These are phyloP conservation scores for Santalum album DNA, from an alignment of 164 flowering plant species.

Conservation along the genomic window DNA sequence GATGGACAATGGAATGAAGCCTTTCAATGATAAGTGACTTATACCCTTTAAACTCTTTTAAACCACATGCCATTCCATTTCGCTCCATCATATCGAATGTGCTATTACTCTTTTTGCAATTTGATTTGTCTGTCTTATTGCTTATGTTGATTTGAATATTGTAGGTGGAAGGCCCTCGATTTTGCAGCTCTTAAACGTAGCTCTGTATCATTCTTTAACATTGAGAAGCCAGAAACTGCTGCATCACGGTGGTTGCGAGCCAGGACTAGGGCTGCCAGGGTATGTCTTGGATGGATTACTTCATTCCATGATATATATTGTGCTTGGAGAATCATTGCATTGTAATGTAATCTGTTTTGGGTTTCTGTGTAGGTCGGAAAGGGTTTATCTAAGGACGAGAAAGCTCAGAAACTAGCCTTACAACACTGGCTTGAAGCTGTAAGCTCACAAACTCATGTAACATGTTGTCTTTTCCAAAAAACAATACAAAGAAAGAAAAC, in stretches of 20 bases:
- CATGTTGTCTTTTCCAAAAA: background rate
- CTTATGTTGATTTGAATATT: background rate
- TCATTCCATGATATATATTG: too few relatives aligned
- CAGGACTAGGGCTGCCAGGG: conserved; percentile 35
- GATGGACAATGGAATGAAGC: too few relatives aligned
- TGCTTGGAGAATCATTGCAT: too few relatives aligned
- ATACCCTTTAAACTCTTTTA: too few relatives aligned
- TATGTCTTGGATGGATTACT: conserved; percentile 19
- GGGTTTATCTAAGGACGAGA: conserved; percentile 44
- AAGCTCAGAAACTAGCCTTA: conserved; percentile 46
- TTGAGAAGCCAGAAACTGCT: conserved; percentile 33
- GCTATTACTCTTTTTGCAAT: background rate
- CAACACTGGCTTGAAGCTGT: conserved; percentile 67
- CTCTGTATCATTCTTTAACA: conserved; percentile 29
- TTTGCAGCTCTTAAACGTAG: conserved; percentile 36
- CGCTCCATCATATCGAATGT: too few relatives aligned
- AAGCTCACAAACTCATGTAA: conserved; percentile 11
- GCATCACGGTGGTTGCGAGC: conserved; percentile 35
- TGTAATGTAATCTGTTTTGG: background rate
- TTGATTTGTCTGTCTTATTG: background rate
- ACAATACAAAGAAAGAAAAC: too few relatives aligned
- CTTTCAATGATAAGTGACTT: too few relatives aligned
- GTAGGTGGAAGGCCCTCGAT: conserved; percentile 47
- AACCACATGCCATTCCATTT: too few relatives aligned
- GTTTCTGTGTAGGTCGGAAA: conserved; percentile 33